phyloP scores from a whole-genome alignment of 306 rosid genomes.

The Quercus berberidifolia region DNA sequence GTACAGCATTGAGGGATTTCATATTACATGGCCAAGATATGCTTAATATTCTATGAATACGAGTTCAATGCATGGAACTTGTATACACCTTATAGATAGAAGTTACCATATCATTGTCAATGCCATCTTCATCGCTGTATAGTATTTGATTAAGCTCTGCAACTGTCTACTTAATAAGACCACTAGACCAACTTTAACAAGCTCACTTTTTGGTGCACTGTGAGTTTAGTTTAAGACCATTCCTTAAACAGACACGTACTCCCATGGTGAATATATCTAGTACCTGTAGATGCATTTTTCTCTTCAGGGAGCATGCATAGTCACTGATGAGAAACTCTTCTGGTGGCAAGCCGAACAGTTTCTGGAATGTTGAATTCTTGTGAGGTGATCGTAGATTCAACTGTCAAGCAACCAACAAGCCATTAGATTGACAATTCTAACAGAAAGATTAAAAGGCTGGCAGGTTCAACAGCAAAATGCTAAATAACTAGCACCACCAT shows the following conservation, averaged over 20 bases:
- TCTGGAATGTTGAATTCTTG: slow-evolving; percentile 83
- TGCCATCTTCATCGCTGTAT: background rate
- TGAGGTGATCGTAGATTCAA: slow-evolving; percentile 79
- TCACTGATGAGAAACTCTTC: slow-evolving; percentile 89
- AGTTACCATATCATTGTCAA: background rate
- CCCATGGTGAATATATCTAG: slow-evolving; percentile 9
- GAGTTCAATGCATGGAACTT: background rate
- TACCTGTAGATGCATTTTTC: slow-evolving; percentile 83
- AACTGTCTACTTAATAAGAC: background rate
- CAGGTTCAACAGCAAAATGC: background rate
- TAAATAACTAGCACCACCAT: background rate
- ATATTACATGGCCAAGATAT: background rate
- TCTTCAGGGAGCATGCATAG: slow-evolving; percentile 71
- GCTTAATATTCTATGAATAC: background rate
- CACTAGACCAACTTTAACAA: background rate
- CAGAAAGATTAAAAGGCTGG: background rate
- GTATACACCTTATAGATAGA: background rate
- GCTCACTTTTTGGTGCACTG: background rate
- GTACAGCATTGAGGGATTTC: background rate
- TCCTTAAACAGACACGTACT: background rate
- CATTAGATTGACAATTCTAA: slow-evolving; percentile 19
- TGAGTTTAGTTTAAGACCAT: background rate
- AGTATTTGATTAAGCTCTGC: background rate
- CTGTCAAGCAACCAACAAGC: slow-evolving; percentile 36
- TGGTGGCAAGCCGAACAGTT: slow-evolving; percentile 71